Base-by-base conservation (phyloP, 2,329 filamentous ascomycete genomes). In the Tolypocladium inflatum region DNA sequence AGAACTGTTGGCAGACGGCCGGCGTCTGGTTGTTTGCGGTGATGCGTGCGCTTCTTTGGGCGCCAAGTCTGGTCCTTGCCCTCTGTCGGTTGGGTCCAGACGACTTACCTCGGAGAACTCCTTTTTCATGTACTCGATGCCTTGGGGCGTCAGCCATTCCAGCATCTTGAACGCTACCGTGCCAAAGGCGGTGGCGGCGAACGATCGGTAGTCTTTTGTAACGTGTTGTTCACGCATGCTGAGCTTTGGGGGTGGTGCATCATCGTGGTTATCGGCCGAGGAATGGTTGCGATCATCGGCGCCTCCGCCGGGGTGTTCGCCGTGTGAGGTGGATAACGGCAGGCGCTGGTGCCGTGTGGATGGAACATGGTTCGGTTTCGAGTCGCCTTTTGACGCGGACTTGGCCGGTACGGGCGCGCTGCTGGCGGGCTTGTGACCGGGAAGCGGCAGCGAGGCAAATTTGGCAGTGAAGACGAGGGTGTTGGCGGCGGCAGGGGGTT, bases 111-210 rank as follows among this genome's bases (percentile, higher is more conserved):
- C 62, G 7, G 61, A 63, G 23, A 71, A 58, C 55, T 73, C 76
- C 19, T 74, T 66, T 1, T 75, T 73, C 71, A 84, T 77, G 11
- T 75, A 73, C 23, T 78, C 76, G 4, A 84, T 67, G n/a, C 77
- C 79, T 57, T 77, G 76, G 0, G 84, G 84, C 1, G 84, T 84
- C n/a, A 88, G 72, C 85, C 84, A 88, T 67, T 88, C 85, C 4
- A 88, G 65, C 83, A 88, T 88, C 65, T 85, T 87, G 69, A 88
- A 85, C 13, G 86, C 80, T 13, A 82, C 81, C 0, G 85, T 86
- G 8, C 80, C 83, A 64, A 88, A 87, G 9, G 87, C 73, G 61
- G 85, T 85, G 8, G 82, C 82, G 9, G 82, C 79, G 65, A 85
- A 84, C 0, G 82, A 85, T 7, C 82, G 75, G 63, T 85, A 78